Evolutionary conservation across 192 early-diverging fungal species (phyloP).

Genomic region (Allomyces arbusculus): DNA sequence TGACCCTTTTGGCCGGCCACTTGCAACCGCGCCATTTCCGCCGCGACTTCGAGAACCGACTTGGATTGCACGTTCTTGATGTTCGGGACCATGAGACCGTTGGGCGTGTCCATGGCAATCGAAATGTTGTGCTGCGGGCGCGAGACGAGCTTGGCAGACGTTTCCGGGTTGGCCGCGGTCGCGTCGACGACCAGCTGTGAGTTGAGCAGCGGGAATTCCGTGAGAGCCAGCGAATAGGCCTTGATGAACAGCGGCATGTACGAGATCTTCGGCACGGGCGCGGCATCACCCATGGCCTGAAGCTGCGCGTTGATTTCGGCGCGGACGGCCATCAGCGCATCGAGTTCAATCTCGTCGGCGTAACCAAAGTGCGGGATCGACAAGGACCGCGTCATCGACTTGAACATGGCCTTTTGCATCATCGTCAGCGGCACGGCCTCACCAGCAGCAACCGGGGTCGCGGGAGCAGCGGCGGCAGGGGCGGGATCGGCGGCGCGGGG

Average conservation of each 20-base stretch:
- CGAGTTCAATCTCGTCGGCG: conserved; percentile 70
- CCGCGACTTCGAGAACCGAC: conserved; percentile 75
- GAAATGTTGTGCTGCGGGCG: conserved; percentile 74
- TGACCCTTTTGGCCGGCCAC: conserved; percentile 35
- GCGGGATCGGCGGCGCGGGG: conserved; percentile 9
- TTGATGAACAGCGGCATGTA: conserved; percentile 96
- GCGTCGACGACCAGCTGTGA: conserved; percentile 28
- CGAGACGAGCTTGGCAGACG: conserved; percentile 43
- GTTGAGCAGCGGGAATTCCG: conserved; percentile 73
- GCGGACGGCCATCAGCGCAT: conserved; percentile 42
- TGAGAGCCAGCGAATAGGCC: conserved; percentile 57
- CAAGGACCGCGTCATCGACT: conserved; percentile 78
- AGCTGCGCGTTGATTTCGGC: conserved; percentile 43
- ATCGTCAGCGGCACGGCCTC: conserved; percentile 41
- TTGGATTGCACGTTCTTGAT: conserved; percentile 75
- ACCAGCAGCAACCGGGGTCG: conserved; percentile 25
- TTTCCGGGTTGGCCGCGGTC: conserved; percentile 12
- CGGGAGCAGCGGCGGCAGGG: conserved; percentile 8
- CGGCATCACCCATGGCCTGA: conserved; percentile 1
- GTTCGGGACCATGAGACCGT: conserved; percentile 80
- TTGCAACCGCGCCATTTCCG: conserved; percentile 55
- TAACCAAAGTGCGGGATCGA: conserved; percentile 86
- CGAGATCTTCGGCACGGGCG: conserved; percentile 45
- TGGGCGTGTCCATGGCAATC: conserved; percentile 93
- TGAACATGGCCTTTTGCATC: conserved; percentile 95